Percentiles rank a stretch among this genome's conserved stretches.
phyloP scores from a whole-genome alignment of 169 alveolate species.

The Haemoproteus tartakovskyi region DNA sequence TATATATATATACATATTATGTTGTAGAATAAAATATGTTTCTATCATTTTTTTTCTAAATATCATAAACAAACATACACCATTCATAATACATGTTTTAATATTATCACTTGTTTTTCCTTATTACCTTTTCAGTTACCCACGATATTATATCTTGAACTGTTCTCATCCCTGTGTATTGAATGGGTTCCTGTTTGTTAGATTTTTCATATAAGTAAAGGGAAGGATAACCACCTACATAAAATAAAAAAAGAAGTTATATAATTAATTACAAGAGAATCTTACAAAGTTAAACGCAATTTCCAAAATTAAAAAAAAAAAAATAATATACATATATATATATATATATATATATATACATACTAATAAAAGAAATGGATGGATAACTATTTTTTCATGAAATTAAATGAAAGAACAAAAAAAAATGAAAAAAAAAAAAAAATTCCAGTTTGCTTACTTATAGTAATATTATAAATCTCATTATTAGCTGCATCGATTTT shows the following conservation, averaged over 20 bases:
- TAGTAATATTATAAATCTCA: slow-evolving; percentile 31
- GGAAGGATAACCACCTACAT: slow-evolving; percentile 72
- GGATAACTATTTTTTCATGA: background rate
- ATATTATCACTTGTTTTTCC: too few species aligned
- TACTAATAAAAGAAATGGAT: background rate
- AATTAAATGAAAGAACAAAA: background rate
- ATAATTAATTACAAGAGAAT: too few species aligned
- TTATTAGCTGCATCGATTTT: slow-evolving; percentile 62
- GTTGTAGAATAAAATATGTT: too few species aligned
- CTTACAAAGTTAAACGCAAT: too few species aligned
- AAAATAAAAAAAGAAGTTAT: too few species aligned
- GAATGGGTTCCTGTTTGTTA: slow-evolving; percentile 19
- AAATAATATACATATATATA: background rate
- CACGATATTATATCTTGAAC: slow-evolving; percentile 23
- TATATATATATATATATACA: background rate
- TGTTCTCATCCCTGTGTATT: slow-evolving; percentile 20
- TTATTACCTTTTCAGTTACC: slow-evolving; percentile 42
- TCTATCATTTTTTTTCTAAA: too few species aligned
- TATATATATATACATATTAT: background rate
- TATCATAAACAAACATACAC: too few species aligned
- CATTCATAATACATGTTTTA: too few species aligned
- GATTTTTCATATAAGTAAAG: slow-evolving; percentile 51
- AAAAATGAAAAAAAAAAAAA: too few species aligned
- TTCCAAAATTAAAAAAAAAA: background rate
- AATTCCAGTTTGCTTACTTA: too few species aligned